Evolutionary conservation across 2,329 filamentous ascomycete species (phyloP), one percentile per base, ranked within the genome.

Genomic region (Mycosphaerella arachidis): DNA sequence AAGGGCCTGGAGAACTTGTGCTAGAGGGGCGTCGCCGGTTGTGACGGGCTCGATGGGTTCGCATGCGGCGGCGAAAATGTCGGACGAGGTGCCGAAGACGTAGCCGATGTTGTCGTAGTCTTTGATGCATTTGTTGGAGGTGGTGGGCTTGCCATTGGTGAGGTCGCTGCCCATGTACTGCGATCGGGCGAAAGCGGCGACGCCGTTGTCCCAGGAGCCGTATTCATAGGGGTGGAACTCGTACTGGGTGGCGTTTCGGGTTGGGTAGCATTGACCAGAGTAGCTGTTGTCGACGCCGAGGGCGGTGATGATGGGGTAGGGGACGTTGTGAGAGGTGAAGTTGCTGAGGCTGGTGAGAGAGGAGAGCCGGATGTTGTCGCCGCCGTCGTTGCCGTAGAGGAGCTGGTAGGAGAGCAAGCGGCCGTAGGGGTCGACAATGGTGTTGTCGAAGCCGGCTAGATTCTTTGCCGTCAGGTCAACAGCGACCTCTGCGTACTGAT

Each of bases 191-290:
- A 89, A 89, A 40, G 84, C 85, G 48, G 75, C 78, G 7, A 86
- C 78, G 9, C 82, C 84, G 0, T 76, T 75, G 70, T 89, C 86
- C 75, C 82, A 88, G 18, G 80, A 82, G 62, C 87, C 87, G 63
- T 88, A 83, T 71, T 89, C 86, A 73, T 80, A 88, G 1, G 87
- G 85, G 61, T 78, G 81, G 72, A 89, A 84, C 67, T 89, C 87
- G 67, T 82, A 89, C 27, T 85, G 79, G 52, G 85, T 85, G 13
- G 83, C 81, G 72, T 87, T 86, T 20, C 62, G 33, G 1, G 59
- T 64, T 3, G 74, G 75, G 1, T 54, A 29, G 64, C 78, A 81
- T 60, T 76, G 68, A 27, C 73, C 75, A 6, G 70, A 60, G 50
- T 63, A 70, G 35, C 68, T 72, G 52, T 74, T 73, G 54, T 64